These are phyloP conservation scores for Luzula sylvatica DNA, from an alignment of 176 grass and related monocot species.

Conservation along the genomic window DNA sequence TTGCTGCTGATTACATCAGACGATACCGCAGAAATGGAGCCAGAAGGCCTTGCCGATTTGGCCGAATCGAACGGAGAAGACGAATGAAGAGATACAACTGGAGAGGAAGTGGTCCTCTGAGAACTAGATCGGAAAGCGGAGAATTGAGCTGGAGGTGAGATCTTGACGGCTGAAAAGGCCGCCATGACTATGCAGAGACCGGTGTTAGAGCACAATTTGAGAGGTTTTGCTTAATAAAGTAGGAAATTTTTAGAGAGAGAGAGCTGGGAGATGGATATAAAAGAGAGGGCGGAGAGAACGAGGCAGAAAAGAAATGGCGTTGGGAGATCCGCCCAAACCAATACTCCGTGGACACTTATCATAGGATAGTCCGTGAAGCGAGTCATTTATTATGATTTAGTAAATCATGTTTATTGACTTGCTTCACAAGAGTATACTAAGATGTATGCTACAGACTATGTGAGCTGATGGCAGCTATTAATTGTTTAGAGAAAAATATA, in stretches of 20 bases:
- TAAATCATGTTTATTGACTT: neutral
- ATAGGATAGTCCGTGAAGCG: neutral
- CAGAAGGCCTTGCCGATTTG: neutral
- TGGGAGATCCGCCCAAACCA: constrained; percentile 24
- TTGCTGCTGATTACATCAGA: constrained; percentile 48
- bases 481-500: too few relatives aligned
- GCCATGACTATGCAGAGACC: constrained; percentile 15
- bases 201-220: neutral
- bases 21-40: constrained; percentile 40
- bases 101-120: constrained; percentile 9
- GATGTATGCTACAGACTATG: too few relatives aligned
- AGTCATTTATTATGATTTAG: too few relatives aligned
- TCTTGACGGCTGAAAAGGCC: constrained; percentile 74
- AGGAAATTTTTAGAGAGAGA: neutral
- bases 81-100: neutral
- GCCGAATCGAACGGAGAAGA: constrained; percentile 10
- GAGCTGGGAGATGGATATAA: constrained; percentile 27
- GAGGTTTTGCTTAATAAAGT: neutral
- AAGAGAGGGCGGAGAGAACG: constrained; percentile 1
- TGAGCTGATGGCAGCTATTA: too few relatives aligned
- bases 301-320: constrained; percentile 17
- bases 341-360: too few relatives aligned
- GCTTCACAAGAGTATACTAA: too few relatives aligned
- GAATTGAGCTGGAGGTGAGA: constrained; percentile 24
- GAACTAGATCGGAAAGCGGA: constrained; percentile 46